These are phyloP conservation scores for Fraxinus sp. DNA, from an alignment of 305 asterid genomes.

Conservation along the genomic window DNA sequence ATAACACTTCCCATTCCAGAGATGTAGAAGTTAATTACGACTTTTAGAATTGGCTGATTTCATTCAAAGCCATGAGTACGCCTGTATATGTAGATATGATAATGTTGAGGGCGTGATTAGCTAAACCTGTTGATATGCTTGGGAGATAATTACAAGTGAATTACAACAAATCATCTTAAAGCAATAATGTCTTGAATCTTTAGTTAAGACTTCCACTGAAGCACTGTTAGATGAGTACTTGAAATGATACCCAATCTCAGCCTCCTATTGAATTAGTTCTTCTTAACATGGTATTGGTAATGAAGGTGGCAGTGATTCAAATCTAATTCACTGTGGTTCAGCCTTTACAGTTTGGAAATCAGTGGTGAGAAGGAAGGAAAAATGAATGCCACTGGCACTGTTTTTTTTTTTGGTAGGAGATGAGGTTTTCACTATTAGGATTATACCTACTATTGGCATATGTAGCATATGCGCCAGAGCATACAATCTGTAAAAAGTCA, in stretches of 20 bases:
- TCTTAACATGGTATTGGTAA: not conserved
- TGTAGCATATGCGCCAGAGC: not conserved
- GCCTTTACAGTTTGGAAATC: not conserved
- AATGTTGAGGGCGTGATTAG: not conserved
- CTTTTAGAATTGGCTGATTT: not conserved
- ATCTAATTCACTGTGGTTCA: not conserved
- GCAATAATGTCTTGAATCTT: not conserved
- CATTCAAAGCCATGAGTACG: not conserved
- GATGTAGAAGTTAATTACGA: not conserved
- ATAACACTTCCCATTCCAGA: not conserved
- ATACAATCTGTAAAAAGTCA: not conserved
- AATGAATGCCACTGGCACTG: not conserved
- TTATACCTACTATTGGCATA: not conserved
- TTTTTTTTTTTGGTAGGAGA: not conserved
- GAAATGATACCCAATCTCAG: not conserved
- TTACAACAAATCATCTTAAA: not conserved
- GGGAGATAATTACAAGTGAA: not conserved
- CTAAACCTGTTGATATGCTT: not conserved
- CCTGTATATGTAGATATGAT: not conserved
- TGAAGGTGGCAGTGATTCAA: not conserved
- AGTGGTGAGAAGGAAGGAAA: not conserved
- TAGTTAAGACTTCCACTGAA: not conserved
- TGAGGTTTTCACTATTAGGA: not conserved
- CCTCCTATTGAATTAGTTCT: not conserved
- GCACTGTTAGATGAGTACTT: not conserved